Evolutionary conservation across 2,329 filamentous ascomycete genomes (phyloP), one percentile per base, ranked within the genome.

Genomic region (Fusarium sp.): DNA sequence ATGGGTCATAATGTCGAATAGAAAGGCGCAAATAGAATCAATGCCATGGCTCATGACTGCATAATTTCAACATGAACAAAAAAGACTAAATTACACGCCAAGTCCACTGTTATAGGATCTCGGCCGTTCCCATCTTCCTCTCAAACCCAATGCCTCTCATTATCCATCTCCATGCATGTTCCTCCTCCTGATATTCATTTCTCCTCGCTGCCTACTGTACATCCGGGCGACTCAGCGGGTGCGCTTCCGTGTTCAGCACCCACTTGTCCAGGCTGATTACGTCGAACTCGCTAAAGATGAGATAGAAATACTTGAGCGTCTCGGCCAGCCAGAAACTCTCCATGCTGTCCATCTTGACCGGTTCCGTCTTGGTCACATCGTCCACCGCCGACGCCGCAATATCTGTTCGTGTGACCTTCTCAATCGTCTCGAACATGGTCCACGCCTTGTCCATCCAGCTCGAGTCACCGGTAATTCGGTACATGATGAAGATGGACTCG

Each of bases 401-500:
- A 6, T 87, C 83, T 0, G 92, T 91, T 30, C 87, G 86, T 14
- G 92, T 93, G 76, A 89, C 84, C 76, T 86, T 86, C 67, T 90
- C 85, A 37, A 95, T 87, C 10, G 89, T 87, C 64, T 88, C 80
- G 79, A 94, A 95, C 93, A 95, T 95, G 65, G 85, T 85, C 93
- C 93, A 95, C 2, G 92, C 93, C 79, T 91, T 91, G 67, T 92
- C 88, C 78, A 90, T 90, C 87, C 91, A 93, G 58, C 86, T 84
- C 1, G 85, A 75, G 72, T 94, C 90, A 30, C 92, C 93, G 0
- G 93, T 95, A 68, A 94, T 86, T 67, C 93, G 89, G 81, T 92
- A 94, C 89, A 95, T 91, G 80, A 94, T 89, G 83, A 94, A 95
- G 16, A 95, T 91, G 20, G 92, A 93, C 84, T 95, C 93, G 72